Percentiles rank a stretch among this genome's conserved stretches.
Evolutionary conservation across 352 stramenopile species (phyloP).

Genomic region (Phytophthora multivora): DNA sequence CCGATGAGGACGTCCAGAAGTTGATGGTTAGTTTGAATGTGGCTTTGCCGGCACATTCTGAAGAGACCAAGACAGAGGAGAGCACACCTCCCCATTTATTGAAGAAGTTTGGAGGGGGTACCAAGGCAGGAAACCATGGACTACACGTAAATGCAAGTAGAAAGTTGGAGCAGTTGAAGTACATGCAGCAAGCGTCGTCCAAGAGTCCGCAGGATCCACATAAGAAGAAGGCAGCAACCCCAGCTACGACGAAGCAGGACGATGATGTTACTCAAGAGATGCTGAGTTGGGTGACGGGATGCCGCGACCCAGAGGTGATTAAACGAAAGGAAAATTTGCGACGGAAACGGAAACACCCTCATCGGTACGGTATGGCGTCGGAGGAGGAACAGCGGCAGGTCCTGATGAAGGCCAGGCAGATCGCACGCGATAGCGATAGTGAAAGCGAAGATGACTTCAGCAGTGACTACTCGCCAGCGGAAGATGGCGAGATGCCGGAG

Average conservation of each 20-base stretch:
- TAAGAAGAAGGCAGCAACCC: constrained; percentile 16
- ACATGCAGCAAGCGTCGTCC: constrained; percentile 28
- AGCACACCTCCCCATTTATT: constrained; percentile 44
- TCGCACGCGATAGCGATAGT: constrained; percentile 41
- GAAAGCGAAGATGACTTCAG: constrained; percentile 38
- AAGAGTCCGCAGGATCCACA: constrained; percentile 31
- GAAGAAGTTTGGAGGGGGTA: constrained; percentile 12
- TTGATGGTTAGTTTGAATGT: constrained; percentile 63
- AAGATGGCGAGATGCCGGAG: constrained; percentile 42
- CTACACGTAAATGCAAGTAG: constrained; percentile 1
- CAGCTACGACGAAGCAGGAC: constrained; percentile 14
- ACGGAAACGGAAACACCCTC: constrained; percentile 42
- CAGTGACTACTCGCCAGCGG: constrained; percentile 51
- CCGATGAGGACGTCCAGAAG: constrained; percentile 46
- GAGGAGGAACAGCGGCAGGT: constrained; percentile 49
- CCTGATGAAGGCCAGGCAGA: constrained; percentile 41
- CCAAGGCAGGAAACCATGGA: not conserved
- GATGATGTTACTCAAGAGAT: constrained; percentile 51
- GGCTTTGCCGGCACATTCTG: constrained; percentile 23
- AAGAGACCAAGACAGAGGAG: constrained; percentile 65
- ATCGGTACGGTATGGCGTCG: constrained; percentile 44
- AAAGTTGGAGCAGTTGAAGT: constrained; percentile 10
- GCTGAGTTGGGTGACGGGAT: constrained; percentile 59
- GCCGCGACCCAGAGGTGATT: constrained; percentile 60
- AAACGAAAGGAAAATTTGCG: constrained; percentile 58